Evolutionary conservation across 192 early-diverging fungal species (phyloP).

Genomic region (Kappamyces sp.): DNA sequence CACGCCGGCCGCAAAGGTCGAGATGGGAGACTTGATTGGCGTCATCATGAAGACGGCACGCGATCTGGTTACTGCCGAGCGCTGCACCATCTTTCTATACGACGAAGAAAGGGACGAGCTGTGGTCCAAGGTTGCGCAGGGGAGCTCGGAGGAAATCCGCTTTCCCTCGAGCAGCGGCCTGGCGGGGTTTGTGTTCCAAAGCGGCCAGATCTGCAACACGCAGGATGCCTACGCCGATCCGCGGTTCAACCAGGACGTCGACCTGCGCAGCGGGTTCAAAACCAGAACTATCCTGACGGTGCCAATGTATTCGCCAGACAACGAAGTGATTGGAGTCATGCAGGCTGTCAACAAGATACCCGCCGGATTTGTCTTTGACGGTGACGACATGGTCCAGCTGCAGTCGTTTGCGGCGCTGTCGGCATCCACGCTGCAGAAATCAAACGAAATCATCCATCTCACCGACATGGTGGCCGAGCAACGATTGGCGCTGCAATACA

Average conservation of each 20-base stretch:
- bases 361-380: conserved; percentile 25
- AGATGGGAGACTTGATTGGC: conserved; percentile 39
- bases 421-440: conserved; percentile 46
- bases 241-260: conserved; percentile 43
- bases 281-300: conserved; percentile 50
- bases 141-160: conserved; percentile 41
- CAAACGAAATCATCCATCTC: conserved; percentile 32
- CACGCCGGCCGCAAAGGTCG: conserved; percentile 33
- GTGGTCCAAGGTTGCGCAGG: conserved; percentile 47
- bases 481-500: no score
- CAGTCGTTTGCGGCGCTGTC: conserved; percentile 33
- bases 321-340: conserved; percentile 40
- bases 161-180: conserved; percentile 46
- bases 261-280: conserved; percentile 42
- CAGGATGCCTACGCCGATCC: conserved; percentile 46
- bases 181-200: conserved; percentile 43
- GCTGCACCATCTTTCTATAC: conserved; percentile 42
- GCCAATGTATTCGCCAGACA: conserved; percentile 36
- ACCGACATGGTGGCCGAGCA: conserved; percentile 12
- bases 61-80: conserved; percentile 42
- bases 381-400: conserved; percentile 38
- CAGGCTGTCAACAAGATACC: conserved; percentile 51
- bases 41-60: conserved; percentile 47
- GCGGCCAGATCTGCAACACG: conserved; percentile 41
- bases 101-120: conserved; percentile 41